Conservation (phyloP, 2,329 filamentous ascomycete genomes). For the Aspergillus cejpii region DNA sequence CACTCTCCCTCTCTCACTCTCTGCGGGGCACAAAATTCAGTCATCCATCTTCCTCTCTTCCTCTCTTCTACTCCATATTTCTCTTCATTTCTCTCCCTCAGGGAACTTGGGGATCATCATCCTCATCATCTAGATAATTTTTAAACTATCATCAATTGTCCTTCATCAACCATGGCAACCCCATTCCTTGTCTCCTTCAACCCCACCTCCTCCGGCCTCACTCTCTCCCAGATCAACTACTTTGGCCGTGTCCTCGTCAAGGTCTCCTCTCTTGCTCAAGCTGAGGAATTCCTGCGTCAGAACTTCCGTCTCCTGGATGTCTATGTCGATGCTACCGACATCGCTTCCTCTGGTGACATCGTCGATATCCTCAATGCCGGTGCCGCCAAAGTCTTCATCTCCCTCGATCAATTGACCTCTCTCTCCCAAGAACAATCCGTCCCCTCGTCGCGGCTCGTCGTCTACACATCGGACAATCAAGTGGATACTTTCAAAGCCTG, state of each 20-base stretch:
- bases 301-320: slow-evolving; percentile 53
- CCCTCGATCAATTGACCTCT: slow-evolving; percentile 57
- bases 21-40: no score
- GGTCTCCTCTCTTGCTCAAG: slow-evolving; percentile 38
- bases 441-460: slow-evolving; percentile 50
- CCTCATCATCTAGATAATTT: neutral
- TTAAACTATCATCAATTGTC: slow-evolving; percentile 1
- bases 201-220: slow-evolving; percentile 45
- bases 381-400: slow-evolving; percentile 76
- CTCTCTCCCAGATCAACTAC: slow-evolving; percentile 51
- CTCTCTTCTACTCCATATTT: no score
- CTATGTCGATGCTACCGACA: slow-evolving; percentile 68
- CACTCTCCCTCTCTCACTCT: no score
- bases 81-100: no score
- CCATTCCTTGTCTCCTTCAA: slow-evolving; percentile 39
- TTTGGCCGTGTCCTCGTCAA: slow-evolving; percentile 53
- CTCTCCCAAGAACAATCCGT: slow-evolving; percentile 49
- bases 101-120: no score
- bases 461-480: slow-evolving; percentile 43
- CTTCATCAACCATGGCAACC: slow-evolving; percentile 33
- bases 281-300: slow-evolving; percentile 49
- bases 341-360: slow-evolving; percentile 65
- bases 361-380: slow-evolving; percentile 77
- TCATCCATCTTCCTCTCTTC: no score
- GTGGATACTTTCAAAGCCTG: slow-evolving; percentile 37